Conservation (phyloP, 1,284 basidiomycete species). For the Ceratobasidium sp. region DNA sequence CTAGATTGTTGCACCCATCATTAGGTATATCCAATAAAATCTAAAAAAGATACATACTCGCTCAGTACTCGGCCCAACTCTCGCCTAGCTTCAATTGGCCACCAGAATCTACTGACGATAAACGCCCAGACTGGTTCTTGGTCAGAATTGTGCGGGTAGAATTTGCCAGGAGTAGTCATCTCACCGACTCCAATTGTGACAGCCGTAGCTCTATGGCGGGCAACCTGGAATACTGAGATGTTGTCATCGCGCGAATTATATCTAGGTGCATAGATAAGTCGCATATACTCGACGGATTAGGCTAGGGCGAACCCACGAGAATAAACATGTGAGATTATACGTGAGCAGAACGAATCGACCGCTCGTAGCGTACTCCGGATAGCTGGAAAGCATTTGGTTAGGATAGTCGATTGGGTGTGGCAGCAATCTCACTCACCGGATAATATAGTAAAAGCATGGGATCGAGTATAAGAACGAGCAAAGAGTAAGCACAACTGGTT, state of each 20-base stretch:
- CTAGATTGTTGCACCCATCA: conserved; percentile 58
- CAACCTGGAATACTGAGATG: conserved; percentile 78
- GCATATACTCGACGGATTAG: not conserved
- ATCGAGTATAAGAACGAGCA: conserved; percentile 93
- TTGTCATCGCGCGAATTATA: conserved; percentile 86
- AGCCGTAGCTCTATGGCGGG: conserved; percentile 79
- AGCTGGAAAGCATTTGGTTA: not conserved
- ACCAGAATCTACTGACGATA: conserved; percentile 90
- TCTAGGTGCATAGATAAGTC: conserved; percentile 59
- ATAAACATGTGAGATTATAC: conserved; percentile 92
- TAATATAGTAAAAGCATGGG: conserved; percentile 94
- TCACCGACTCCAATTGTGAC: conserved; percentile 79
- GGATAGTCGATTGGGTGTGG: not conserved
- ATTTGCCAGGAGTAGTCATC: not conserved
- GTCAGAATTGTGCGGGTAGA: not conserved
- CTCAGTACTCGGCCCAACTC: conserved; percentile 88
- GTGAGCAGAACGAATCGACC: conserved; percentile 90
- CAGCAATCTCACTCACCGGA: conserved; percentile 64
- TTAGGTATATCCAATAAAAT: conserved; percentile 6
- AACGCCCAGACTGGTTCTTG: conserved; percentile 80
- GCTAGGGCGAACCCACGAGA: conserved; percentile 67
- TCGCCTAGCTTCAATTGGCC: conserved; percentile 92
- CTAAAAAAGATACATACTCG: conserved; percentile 70
- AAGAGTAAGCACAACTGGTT: conserved; percentile 79
- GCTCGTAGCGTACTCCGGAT: conserved; percentile 80